Percentiles rank a stretch among this genome's conserved stretches.
Conservation (phyloP, 108 stramenopile genomes). For the Nannochloropsis salina region DNA sequence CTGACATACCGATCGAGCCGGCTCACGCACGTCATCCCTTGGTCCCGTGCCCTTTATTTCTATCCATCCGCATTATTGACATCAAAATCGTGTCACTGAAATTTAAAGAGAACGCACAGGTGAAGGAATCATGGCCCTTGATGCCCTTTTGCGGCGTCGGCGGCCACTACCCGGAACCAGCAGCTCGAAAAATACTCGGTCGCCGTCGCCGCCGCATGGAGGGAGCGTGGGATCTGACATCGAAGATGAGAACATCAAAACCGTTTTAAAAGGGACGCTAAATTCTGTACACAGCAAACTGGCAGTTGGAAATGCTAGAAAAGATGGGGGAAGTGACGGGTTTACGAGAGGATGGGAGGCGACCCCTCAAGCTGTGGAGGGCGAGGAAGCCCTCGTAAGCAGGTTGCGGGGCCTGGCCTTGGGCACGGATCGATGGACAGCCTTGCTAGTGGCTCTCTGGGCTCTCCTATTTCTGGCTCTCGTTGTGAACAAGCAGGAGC, state of each 20-base stretch:
- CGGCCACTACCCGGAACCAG: background rate
- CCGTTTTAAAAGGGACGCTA: too few species aligned
- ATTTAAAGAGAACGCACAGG: background rate
- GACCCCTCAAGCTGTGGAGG: background rate
- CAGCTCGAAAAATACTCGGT: background rate
- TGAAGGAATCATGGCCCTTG: background rate
- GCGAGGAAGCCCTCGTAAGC: background rate
- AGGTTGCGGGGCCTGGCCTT: background rate
- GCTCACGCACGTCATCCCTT: too few species aligned
- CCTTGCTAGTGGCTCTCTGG: background rate
- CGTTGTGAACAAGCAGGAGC: slow-evolving; percentile 13
- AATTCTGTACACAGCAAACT: too few species aligned
- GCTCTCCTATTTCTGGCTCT: background rate
- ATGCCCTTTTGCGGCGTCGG: slow-evolving; percentile 9
- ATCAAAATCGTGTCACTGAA: too few species aligned
- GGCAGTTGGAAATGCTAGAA: too few species aligned
- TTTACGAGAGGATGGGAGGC: too few species aligned
- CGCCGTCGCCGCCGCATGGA: background rate
- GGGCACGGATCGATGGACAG: slow-evolving; percentile 4
- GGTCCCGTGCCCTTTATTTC: too few species aligned
- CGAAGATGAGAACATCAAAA: too few species aligned
- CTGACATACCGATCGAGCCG: too few species aligned
- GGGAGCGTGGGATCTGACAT: too few species aligned
- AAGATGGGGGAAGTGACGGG: too few species aligned
- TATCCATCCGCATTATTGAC: too few species aligned